Evolutionary conservation across 139 green algal species (phyloP).

Genomic region (Chlorella sp.): DNA sequence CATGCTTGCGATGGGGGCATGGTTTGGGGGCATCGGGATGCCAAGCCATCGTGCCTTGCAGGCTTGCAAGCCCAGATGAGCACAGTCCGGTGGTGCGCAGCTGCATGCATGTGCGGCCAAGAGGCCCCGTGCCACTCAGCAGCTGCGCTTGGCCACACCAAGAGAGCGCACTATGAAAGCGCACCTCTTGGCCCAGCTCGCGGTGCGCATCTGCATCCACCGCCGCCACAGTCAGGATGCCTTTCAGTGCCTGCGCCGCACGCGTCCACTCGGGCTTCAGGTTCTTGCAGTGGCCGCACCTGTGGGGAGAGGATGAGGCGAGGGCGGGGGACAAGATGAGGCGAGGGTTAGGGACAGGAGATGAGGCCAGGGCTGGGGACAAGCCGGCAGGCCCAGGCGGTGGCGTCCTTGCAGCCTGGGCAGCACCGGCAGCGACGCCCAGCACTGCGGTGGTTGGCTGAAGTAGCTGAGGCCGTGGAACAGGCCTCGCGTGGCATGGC

Average conservation of each 20-base stretch:
- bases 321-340: not conserved
- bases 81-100: no score
- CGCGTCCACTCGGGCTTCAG: constrained; percentile 65
- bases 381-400: no score
- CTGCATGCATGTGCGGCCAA: not conserved
- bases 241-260: constrained; percentile 70
- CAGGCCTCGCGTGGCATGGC: no score
- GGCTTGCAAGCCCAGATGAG: not conserved
- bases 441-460: no score
- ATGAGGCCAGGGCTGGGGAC: no score
- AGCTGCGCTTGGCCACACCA: not conserved
- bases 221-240: constrained; percentile 73
- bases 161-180: not conserved
- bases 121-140: not conserved
- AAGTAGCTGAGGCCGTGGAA: no score
- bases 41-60: not conserved
- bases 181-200: constrained; percentile 41
- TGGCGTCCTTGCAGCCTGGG: no score
- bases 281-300: constrained; percentile 75
- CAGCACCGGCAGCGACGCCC: no score
- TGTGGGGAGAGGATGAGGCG: not conserved
- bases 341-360: not conserved
- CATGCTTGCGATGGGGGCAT: no score
- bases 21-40: no score
- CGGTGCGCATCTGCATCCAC: constrained; percentile 75